Evolutionary conservation across 768 basidiomycete genomes (phyloP).

Genomic region (Dioszegia crocea): DNA sequence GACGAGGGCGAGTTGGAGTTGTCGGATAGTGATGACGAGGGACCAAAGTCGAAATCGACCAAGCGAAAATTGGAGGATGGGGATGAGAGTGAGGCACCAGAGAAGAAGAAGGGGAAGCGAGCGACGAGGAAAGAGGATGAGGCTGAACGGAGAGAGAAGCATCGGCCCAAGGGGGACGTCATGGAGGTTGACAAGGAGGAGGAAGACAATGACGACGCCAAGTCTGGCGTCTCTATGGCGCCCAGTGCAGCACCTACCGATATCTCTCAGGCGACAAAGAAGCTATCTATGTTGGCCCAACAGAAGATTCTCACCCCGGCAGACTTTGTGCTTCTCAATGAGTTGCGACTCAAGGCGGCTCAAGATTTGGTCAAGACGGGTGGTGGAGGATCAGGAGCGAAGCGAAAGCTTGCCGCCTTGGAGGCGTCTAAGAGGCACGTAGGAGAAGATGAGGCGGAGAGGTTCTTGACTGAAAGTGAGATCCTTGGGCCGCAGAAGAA

Average conservation of each 20-base stretch:
- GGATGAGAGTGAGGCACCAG: slow-evolving; percentile 4
- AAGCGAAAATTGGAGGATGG: slow-evolving; percentile 18
- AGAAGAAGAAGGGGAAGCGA: slow-evolving; percentile 24
- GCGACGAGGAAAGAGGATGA: slow-evolving; percentile 75
- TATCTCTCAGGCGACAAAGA: slow-evolving; percentile 39
- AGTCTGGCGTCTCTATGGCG: slow-evolving; percentile 44
- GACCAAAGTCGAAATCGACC: slow-evolving; percentile 32
- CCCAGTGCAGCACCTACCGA: slow-evolving; percentile 37
- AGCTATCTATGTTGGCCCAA: slow-evolving; percentile 46
- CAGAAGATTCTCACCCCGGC: slow-evolving; percentile 87
- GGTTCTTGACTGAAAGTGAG: slow-evolving; percentile 80
- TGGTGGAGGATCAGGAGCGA: slow-evolving; percentile 65
- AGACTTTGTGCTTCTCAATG: slow-evolving; percentile 86
- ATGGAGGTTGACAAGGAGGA: slow-evolving; percentile 22
- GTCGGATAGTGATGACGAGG: slow-evolving; percentile 80
- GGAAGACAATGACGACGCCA: slow-evolving; percentile 43
- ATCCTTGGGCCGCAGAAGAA: slow-evolving; percentile 93
- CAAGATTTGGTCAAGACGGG: slow-evolving; percentile 64
- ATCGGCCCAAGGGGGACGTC: slow-evolving; percentile 16
- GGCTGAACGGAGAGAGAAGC: slow-evolving; percentile 42
- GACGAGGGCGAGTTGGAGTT: slow-evolving; percentile 69
- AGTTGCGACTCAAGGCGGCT: slow-evolving; percentile 77
- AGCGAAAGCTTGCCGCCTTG: slow-evolving; percentile 79
- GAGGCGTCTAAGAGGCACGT: slow-evolving; percentile 64
- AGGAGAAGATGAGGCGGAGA: slow-evolving; percentile 54